These are phyloP conservation scores for Backusella macrospora DNA, from an alignment of 192 early-diverging fungal genomes.

Conservation along the genomic window DNA sequence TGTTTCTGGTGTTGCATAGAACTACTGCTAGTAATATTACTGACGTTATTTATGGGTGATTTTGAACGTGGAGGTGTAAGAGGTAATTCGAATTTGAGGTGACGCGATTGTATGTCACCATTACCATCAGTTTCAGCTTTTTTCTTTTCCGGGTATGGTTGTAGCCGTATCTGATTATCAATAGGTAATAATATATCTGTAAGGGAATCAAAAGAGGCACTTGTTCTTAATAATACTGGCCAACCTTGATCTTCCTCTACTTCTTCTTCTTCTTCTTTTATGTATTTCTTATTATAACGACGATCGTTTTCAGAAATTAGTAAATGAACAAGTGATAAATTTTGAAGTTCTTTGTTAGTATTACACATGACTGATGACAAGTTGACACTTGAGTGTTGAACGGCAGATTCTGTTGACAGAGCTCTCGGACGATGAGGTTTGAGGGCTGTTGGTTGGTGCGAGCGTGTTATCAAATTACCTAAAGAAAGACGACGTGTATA, in stretches of 20 bases:
- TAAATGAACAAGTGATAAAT: not conserved
- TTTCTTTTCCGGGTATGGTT: not conserved
- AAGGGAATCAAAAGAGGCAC: conserved; percentile 18
- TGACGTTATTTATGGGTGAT: not conserved
- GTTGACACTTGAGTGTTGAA: too few relatives aligned
- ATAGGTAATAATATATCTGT: conserved; percentile 25
- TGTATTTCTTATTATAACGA: not conserved
- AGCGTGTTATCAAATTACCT: not conserved
- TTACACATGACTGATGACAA: too few relatives aligned
- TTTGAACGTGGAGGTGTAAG: conserved; percentile 11
- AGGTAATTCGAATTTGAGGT: conserved; percentile 29
- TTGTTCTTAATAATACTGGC: not conserved
- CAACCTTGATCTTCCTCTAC: not conserved
- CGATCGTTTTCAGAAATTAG: not conserved
- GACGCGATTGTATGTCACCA: not conserved
- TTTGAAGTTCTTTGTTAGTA: not conserved
- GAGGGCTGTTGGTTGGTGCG: not conserved
- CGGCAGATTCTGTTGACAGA: not conserved
- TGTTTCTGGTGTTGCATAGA: too few relatives aligned
- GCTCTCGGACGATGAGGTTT: not conserved
- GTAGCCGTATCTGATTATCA: not conserved
- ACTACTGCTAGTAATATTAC: too few relatives aligned
- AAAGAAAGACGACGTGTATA: not conserved
- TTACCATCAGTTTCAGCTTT: not conserved
- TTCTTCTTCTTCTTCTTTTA: not conserved